phyloP scores from a whole-genome alignment of 345 rosid genomes.

The Mercurialis annua region DNA sequence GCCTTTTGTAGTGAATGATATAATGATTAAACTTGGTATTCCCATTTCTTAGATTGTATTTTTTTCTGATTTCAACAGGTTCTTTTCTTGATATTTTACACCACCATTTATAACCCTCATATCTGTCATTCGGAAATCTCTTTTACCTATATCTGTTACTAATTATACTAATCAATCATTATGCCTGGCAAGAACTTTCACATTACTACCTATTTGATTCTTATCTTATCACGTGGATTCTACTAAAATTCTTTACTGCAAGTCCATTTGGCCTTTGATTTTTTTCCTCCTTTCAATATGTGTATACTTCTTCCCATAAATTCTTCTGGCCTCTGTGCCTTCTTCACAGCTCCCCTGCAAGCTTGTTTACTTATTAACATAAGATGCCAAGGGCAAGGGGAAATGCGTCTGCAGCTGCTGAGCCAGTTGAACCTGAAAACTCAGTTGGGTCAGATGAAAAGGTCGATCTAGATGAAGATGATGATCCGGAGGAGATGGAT shows the following conservation, averaged over 20 bases:
- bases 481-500: conserved; percentile 60
- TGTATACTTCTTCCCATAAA: conserved; percentile 65
- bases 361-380: conserved; percentile 65
- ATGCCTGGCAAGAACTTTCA: conserved; percentile 31
- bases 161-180: conserved; percentile 35
- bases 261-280: conserved; percentile 73
- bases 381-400: conserved; percentile 77
- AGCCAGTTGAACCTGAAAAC: conserved; percentile 45
- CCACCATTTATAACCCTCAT: conserved; percentile 48
- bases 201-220: conserved; percentile 46
- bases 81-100: conserved; percentile 44
- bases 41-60: conserved; percentile 33
- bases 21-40: conserved; percentile 39
- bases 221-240: conserved; percentile 53
- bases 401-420: conserved; percentile 45
- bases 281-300: conserved; percentile 66
- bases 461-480: conserved; percentile 68
- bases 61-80: conserved; percentile 36
- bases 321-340: conserved; percentile 88
- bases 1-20: conserved; percentile 24
- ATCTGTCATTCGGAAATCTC: conserved; percentile 39
- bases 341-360: conserved; percentile 79
- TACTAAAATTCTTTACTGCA: conserved; percentile 54
- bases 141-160: conserved; percentile 40
- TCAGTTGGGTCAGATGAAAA: conserved; percentile 53